These are phyloP conservation scores for Alternaria ethzedia DNA, from an alignment of 2,329 filamentous ascomycete species.

Conservation along the genomic window DNA sequence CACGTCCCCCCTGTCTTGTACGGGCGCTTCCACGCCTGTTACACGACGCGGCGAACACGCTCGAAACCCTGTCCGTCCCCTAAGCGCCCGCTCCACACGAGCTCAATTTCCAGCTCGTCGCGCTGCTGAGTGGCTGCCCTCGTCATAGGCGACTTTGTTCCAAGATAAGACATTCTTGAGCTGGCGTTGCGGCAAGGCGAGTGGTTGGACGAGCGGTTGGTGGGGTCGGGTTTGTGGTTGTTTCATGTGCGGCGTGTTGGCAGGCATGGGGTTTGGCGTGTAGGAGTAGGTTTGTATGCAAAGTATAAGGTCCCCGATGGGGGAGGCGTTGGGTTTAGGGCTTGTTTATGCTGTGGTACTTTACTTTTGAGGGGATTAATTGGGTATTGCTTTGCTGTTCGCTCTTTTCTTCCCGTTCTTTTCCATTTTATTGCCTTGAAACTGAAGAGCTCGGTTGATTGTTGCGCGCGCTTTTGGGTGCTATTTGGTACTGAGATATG, in stretches of 20 bases:
- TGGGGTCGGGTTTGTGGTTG: conserved; percentile 4
- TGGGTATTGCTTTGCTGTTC: neutral
- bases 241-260: neutral
- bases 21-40: neutral
- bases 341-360: conserved; percentile 1
- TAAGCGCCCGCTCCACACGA: conserved; percentile 3
- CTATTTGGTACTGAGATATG: neutral
- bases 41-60: neutral
- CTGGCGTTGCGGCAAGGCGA: neutral
- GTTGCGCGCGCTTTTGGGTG: neutral
- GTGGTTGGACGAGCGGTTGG: neutral
- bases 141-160: neutral
- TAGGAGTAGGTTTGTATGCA: conserved; percentile 2
- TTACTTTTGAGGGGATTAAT: neutral
- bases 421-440: neutral
- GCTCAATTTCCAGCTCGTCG: neutral
- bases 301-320: neutral
- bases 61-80: conserved; percentile 1
- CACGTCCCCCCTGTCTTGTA: neutral
- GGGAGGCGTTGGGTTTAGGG: neutral
- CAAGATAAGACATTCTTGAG: conserved; percentile 3
- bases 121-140: conserved; percentile 3
- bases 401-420: neutral
- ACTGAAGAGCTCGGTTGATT: neutral
- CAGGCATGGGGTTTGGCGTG: neutral